Conservation (phyloP, 2,329 filamentous ascomycete genomes). For the Xylariaceae sp. region DNA sequence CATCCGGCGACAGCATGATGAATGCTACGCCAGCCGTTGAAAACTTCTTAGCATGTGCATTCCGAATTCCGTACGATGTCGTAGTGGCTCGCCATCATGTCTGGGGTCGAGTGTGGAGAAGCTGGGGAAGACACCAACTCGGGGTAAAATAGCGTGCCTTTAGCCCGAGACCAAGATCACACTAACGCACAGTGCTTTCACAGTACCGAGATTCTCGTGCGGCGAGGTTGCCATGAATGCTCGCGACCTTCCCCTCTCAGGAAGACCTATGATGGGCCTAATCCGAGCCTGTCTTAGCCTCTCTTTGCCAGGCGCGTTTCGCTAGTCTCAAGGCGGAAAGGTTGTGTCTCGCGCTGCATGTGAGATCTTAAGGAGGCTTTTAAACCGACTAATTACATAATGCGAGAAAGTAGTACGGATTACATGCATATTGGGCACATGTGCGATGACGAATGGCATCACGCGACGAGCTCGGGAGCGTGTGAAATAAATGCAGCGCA, state of each 20-base stretch:
- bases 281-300: too few species aligned
- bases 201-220: background rate
- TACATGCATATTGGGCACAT: background rate
- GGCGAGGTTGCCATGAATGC: too few species aligned
- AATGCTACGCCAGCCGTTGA: background rate
- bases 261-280: too few species aligned
- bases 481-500: background rate
- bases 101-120: background rate
- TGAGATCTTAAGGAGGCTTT: background rate
- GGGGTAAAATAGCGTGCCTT: background rate
- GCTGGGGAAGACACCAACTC: background rate
- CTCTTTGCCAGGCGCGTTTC: too few species aligned
- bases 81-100: background rate
- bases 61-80: background rate
- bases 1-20: background rate
- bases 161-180: background rate
- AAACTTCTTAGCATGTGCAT: background rate
- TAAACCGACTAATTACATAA: background rate
- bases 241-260: too few species aligned
- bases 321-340: background rate
- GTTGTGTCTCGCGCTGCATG: background rate
- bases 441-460: background rate
- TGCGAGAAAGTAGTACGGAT: background rate
- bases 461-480: background rate
- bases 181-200: background rate